These are phyloP conservation scores for Xylaria sp. DNA, from an alignment of 2,329 filamentous ascomycete genomes.

Conservation along the genomic window DNA sequence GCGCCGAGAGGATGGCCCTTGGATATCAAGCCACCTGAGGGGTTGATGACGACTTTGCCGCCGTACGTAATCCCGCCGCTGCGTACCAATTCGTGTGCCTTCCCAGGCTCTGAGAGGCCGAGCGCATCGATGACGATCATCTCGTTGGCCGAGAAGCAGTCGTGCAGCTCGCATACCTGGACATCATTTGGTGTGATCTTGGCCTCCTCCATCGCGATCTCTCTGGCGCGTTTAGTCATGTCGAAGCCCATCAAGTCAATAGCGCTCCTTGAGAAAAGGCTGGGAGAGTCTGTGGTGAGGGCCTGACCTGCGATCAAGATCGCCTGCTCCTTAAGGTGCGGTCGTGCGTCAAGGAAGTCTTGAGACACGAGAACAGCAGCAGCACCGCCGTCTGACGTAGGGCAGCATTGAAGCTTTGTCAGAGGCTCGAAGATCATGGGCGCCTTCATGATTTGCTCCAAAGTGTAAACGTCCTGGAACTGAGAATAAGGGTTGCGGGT, in stretches of 20 bases:
- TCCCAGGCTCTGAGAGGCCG: constrained; percentile 80
- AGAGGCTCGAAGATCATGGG: constrained; percentile 86
- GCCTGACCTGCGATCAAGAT: constrained; percentile 88
- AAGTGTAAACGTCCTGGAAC: constrained; percentile 91
- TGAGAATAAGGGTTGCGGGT: constrained; percentile 97
- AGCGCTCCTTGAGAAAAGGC: constrained; percentile 79
- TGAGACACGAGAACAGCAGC: constrained; percentile 91
- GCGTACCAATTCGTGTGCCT: constrained; percentile 91
- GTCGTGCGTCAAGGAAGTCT: constrained; percentile 84
- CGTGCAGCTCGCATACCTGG: constrained; percentile 90
- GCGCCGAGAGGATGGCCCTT: constrained; percentile 96
- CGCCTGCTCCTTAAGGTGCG: constrained; percentile 84
- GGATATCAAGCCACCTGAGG: constrained; percentile 91
- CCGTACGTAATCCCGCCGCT: constrained; percentile 92
- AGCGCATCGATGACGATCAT: constrained; percentile 90
- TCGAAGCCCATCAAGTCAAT: constrained; percentile 92
- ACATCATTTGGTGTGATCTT: constrained; percentile 75
- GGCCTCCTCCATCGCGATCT: constrained; percentile 78
- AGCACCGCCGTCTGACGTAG: constrained; percentile 91
- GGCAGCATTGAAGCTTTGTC: constrained; percentile 98
- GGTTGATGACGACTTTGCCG: constrained; percentile 85
- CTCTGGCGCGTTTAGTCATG: constrained; percentile 80
- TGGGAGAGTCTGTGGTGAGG: constrained; percentile 84
- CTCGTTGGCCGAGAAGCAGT: constrained; percentile 97
- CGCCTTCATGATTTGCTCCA: constrained; percentile 80